These are phyloP conservation scores for Skeletonema potamos DNA, from an alignment of 108 stramenopile genomes.

Conservation along the genomic window DNA sequence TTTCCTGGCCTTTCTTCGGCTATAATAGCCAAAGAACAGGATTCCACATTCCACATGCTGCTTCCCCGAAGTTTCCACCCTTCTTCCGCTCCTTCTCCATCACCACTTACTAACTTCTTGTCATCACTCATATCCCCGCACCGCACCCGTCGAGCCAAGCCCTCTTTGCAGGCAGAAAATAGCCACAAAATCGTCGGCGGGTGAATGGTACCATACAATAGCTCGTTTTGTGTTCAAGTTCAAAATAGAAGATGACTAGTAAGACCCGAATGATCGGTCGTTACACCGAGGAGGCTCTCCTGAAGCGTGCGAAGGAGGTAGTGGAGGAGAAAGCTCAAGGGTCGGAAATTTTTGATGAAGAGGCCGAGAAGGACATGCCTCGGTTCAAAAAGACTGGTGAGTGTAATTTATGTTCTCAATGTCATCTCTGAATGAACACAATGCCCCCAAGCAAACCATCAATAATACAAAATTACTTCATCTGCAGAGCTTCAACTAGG, in stretches of 20 bases:
- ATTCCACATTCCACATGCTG: no score
- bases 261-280: constrained; percentile 59
- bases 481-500: constrained; percentile 68
- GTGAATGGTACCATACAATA: no score
- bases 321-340: constrained; percentile 61
- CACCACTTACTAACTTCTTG: no score
- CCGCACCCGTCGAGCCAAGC: no score
- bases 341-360: constrained; percentile 55
- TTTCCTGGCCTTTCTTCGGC: no score
- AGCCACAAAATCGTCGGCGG: no score
- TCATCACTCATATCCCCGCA: no score
- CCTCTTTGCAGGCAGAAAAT: no score
- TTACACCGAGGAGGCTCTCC: constrained; percentile 57
- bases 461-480: background rate
- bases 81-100: no score
- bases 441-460: background rate
- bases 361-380: constrained; percentile 65
- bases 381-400: constrained; percentile 60
- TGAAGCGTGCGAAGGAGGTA: constrained; percentile 56
- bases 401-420: constrained; percentile 3
- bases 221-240: no score
- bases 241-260: background rate
- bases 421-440: background rate
- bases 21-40: no score
- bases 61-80: no score